Base-by-base conservation (phyloP, 2,329 filamentous ascomycete species). In the Helotiales sp. region DNA sequence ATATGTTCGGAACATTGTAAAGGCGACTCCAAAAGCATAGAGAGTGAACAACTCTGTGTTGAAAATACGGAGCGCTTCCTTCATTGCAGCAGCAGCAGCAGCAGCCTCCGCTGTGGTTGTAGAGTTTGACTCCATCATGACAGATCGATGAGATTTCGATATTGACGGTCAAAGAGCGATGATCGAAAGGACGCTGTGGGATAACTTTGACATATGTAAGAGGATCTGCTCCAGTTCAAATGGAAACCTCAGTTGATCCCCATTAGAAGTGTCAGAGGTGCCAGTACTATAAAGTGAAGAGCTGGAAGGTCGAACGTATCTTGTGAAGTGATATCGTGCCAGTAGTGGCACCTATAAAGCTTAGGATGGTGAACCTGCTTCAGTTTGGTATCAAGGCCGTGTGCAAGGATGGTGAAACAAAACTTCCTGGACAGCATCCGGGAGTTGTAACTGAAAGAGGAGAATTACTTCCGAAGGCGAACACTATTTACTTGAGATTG, bases 1-100 rank as follows among this genome's bases (percentile, higher is more conserved):
- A 61, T 81, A 82, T 1, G 82, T 81, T 34, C 87, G 81, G 11
- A 89, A 72, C 7, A 74, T 73, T 13, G 87, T 87, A 54, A 86
- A 72, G 34, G 81, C 62, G 20, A 86, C 75, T 6, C 83, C 85
- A 26, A 88, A 71, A 0, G 77, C 82, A 20, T 87, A 77, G 5
- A 88, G 80, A 6, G 84, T 81, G 67, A 84, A 85, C 1, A 81
- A 81, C 73, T 85, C 83, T 11, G 77, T 80, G 32, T 75, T 77
- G 70, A 84, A 84, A 40, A 40, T 13, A 13, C 34, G 34, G 6
- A 40, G 34, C 10, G 34, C 34, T 20, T 55, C 52, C 24, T 34
- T 49, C 49, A 69, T 20, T n/a, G 62, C 70, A 5, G 62, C 65
- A 47, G 64, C 64, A 20, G 59, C 50, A 24, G 57, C 55, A n/a